Base-by-base conservation (phyloP, 2,329 filamentous ascomycete species). In the Colletotrichum magnum region DNA sequence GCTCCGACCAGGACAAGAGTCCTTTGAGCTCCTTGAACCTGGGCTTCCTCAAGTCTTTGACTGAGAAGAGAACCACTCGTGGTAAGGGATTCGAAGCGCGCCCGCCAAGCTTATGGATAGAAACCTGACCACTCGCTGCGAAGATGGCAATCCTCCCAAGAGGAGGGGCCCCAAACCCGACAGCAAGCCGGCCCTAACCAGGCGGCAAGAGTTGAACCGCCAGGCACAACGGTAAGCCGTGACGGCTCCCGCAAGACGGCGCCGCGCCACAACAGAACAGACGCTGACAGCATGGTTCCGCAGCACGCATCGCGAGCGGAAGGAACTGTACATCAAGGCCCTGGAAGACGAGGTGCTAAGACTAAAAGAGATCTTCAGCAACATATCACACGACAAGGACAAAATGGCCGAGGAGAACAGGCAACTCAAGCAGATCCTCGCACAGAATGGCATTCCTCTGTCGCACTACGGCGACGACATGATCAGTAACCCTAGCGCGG, bases 291-390 rank as follows among this genome's bases (percentile, higher is more conserved):
- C 26, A 68, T 78, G 41, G 32, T 77, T 62, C 4, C 45, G n/a
- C 59, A 97, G 96, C 77, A 98, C 96, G 18, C 96, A 99, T 81
- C 94, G 96, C 64, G 96, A 98, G 82, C 90, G 96, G 73, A 98
- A 98, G 80, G 96, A 98, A 81, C 88, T 94, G 75, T 98, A 98
- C 79, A 97, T 98, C 84, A 97, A 97, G 80, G 90, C 93, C 12
- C 88, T 98, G 16, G 96, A 99, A 80, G 92, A 95, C 76, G 94
- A 98, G 81, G 93, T 98, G 5, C 86, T 97, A 21, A 91, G 94
- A 57, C 85, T 98, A 51, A 96, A 97, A 78, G 94, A 98, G 78
- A 87, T 92, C n/a, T 95, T 91, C 76, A 90, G 90, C 75, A 90
- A 88, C 58, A 88, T 92, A 18, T 88, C 90, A 6, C 90, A 92